phyloP scores from a whole-genome alignment of 169 alveolate species.

The Cryptosporidium felis region DNA sequence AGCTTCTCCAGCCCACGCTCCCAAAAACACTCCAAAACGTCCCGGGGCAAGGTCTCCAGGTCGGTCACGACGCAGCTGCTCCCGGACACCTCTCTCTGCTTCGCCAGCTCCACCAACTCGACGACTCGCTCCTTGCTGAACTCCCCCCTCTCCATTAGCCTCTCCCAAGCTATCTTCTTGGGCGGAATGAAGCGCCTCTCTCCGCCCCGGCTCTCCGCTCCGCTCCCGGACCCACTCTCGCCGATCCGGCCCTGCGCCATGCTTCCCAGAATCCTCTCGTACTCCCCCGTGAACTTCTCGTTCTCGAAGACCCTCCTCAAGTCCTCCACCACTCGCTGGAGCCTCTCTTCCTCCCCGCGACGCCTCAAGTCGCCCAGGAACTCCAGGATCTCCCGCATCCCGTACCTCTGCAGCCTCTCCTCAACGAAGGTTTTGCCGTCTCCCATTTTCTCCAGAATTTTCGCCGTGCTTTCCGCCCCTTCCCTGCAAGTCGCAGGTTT shows the following conservation, averaged over 20 bases:
- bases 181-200: constrained; percentile 2
- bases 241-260: neutral
- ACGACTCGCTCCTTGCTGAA: neutral
- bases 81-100: neutral
- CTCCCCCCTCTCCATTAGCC: neutral
- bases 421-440: neutral
- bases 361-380: neutral
- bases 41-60: neutral
- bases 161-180: neutral
- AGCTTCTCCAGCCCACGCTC: constrained; percentile 77
- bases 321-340: neutral
- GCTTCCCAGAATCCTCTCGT: neutral
- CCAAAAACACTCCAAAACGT: neutral
- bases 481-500: too few relatives aligned
- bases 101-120: neutral
- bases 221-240: neutral
- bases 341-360: neutral
- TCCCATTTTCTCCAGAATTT: neutral
- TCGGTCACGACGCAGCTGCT: neutral
- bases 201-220: neutral
- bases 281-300: constrained; percentile 2
- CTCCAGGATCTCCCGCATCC: neutral
- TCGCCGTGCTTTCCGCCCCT: too few relatives aligned
- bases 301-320: neutral
- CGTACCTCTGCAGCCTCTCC: neutral